phyloP scores from a whole-genome alignment of 2,329 filamentous ascomycete genomes.

The Cladosporium colombiae region DNA sequence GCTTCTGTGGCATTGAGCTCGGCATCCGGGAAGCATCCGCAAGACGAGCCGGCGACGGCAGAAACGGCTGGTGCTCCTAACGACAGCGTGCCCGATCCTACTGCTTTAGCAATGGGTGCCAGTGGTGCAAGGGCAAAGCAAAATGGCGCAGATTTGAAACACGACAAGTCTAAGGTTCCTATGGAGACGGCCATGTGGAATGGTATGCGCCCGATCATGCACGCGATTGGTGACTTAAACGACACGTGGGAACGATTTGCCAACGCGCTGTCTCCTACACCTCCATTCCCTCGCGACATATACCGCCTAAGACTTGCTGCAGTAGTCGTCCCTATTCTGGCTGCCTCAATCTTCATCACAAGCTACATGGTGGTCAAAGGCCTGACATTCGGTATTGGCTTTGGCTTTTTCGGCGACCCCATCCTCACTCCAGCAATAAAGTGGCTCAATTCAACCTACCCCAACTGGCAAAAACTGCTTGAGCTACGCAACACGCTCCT shows the following conservation, averaged over 20 bases:
- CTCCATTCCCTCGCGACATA: conserved; percentile 48
- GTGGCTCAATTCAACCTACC: conserved; percentile 62
- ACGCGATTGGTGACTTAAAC: conserved; percentile 58
- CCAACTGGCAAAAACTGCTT: conserved; percentile 73
- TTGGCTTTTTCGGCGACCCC: conserved; percentile 79
- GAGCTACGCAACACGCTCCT: conserved; percentile 75
- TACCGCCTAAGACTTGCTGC: conserved; percentile 50
- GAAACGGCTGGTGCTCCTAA: conserved; percentile 46
- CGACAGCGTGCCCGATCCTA: conserved; percentile 61
- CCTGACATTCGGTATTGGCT: conserved; percentile 66
- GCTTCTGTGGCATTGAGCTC: conserved; percentile 71
- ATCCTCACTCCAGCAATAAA: conserved; percentile 62
- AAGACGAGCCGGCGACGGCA: conserved; percentile 60
- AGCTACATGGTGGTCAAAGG: conserved; percentile 61
- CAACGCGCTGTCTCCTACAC: conserved; percentile 55
- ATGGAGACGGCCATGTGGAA: conserved; percentile 77
- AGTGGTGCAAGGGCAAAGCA: conserved; percentile 57
- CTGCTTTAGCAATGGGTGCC: conserved; percentile 55
- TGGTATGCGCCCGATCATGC: conserved; percentile 74
- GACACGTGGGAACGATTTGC: conserved; percentile 66
- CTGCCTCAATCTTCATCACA: conserved; percentile 47
- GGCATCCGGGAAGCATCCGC: conserved; percentile 74
- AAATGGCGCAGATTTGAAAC: conserved; percentile 54
- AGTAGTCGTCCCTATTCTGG: conserved; percentile 46
- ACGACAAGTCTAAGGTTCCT: conserved; percentile 78